A percentile compares a stretch with the other conserved stretches of the same genome.
These are phyloP conservation scores for Penicillium cataractarum DNA, from an alignment of 495 filamentous ascomycete genomes.

Conservation along the genomic window DNA sequence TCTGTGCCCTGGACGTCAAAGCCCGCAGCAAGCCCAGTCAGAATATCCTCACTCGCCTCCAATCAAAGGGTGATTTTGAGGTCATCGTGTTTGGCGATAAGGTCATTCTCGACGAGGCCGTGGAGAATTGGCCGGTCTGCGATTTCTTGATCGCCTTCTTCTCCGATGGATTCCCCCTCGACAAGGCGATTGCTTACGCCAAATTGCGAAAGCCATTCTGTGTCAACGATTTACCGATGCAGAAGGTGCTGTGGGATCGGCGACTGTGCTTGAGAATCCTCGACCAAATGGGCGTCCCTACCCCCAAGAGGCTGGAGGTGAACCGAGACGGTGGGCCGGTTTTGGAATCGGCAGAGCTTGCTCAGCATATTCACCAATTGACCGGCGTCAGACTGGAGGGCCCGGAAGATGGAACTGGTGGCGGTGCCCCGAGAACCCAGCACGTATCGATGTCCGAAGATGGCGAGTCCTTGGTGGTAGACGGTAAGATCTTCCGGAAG, in stretches of 20 bases:
- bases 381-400: slow-evolving; percentile 81
- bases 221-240: slow-evolving; percentile 97
- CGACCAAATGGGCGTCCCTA: slow-evolving; percentile 85
- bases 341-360: slow-evolving; percentile 73
- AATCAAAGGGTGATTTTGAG: slow-evolving; percentile 90
- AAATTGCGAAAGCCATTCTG: slow-evolving; percentile 91
- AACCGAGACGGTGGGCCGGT: slow-evolving; percentile 91
- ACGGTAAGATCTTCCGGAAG: slow-evolving; percentile 79
- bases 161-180: slow-evolving; percentile 93
- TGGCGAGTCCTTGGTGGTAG: slow-evolving; percentile 83
- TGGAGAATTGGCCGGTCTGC: slow-evolving; percentile 65
- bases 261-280: slow-evolving; percentile 85
- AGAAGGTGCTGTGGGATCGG: slow-evolving; percentile 96
- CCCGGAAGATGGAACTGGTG: slow-evolving; percentile 70
- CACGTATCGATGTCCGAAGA: slow-evolving; percentile 83
- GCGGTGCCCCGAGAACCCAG: slow-evolving; percentile 57
- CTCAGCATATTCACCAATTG: slow-evolving; percentile 73
- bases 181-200: slow-evolving; percentile 95
- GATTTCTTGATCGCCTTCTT: slow-evolving; percentile 98
- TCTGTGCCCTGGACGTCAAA: slow-evolving; percentile 95
- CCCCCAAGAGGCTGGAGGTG: slow-evolving; percentile 87
- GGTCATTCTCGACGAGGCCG: slow-evolving; percentile 90
- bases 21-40: slow-evolving; percentile 94
- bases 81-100: slow-evolving; percentile 98
- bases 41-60: slow-evolving; percentile 90